Conservation (phyloP, 1,284 basidiomycete genomes). For the Sphagnurus paluster region DNA sequence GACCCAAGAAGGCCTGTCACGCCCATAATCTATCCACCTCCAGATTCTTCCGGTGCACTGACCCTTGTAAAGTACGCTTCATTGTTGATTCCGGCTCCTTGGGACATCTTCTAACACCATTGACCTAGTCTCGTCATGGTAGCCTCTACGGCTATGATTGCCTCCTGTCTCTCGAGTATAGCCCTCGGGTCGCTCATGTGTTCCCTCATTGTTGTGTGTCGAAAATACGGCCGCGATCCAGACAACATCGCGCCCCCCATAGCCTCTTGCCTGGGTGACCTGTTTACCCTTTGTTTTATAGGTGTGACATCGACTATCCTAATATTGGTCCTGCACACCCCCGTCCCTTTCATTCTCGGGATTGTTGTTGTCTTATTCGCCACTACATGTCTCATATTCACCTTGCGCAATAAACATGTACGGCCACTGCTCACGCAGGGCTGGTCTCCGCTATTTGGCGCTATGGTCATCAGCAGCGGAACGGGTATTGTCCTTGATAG, state of each 20-base stretch:
- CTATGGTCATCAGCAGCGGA: conserved; percentile 90
- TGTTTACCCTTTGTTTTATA: conserved; percentile 85
- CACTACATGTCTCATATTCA: conserved; percentile 52
- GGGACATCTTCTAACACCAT: neutral
- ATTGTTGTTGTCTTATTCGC: conserved; percentile 58
- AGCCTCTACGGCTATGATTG: conserved; percentile 86
- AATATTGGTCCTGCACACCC: conserved; percentile 64
- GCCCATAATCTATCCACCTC: conserved; percentile 30
- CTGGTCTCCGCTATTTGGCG: conserved; percentile 88
- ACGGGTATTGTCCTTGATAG: conserved; percentile 91
- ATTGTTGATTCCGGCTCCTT: neutral
- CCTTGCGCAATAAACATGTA: conserved; percentile 68
- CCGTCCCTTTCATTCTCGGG: conserved; percentile 64
- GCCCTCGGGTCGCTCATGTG: conserved; percentile 95
- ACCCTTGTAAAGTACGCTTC: conserved; percentile 53
- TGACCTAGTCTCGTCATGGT: conserved; percentile 83
- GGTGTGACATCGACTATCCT: conserved; percentile 66
- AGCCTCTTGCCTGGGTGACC: conserved; percentile 90
- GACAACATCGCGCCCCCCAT: conserved; percentile 96
- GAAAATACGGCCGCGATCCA: conserved; percentile 79
- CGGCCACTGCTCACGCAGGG: conserved; percentile 77
- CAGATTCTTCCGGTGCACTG: conserved; percentile 32
- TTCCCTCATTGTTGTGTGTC: conserved; percentile 77
- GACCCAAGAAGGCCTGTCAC: conserved; percentile 29
- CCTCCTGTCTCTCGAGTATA: conserved; percentile 79